Evolutionary conservation across 495 filamentous ascomycete species (phyloP).

Genomic region (Gamarada debralockiae): DNA sequence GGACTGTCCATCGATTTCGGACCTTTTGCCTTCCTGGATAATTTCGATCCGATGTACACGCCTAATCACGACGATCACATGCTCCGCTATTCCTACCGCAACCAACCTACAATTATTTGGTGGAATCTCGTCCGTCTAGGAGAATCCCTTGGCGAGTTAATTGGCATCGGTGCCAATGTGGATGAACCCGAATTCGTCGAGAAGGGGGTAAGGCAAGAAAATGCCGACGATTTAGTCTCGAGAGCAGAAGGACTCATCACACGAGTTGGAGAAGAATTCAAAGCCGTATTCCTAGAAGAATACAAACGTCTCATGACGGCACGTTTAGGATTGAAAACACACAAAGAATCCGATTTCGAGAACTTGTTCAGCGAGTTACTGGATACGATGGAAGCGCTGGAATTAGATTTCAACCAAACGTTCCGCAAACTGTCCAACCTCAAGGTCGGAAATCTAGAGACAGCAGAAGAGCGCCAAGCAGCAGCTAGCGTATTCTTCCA

Average conservation of each 20-base stretch:
- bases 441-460: conserved; percentile 52
- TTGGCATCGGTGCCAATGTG: conserved; percentile 64
- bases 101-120: conserved; percentile 96
- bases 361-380: conserved; percentile 70
- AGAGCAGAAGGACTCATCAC: conserved; percentile 81
- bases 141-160: conserved; percentile 84
- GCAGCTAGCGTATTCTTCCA: conserved; percentile 69
- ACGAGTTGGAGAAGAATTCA: conserved; percentile 77
- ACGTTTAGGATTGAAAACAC: conserved; percentile 67
- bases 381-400: conserved; percentile 73
- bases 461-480: conserved; percentile 52
- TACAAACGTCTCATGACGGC: conserved; percentile 79
- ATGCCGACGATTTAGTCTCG: conserved; percentile 62
- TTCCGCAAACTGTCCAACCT: conserved; percentile 72
- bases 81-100: conserved; percentile 84
- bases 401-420: conserved; percentile 89
- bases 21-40: conserved; percentile 86
- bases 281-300: conserved; percentile 75
- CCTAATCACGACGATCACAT: conserved; percentile 94
- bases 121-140: conserved; percentile 95
- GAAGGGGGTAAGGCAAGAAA: conserved; percentile 65
- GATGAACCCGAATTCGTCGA: conserved; percentile 67
- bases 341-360: conserved; percentile 70
- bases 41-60: conserved; percentile 90
- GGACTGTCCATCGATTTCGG: conserved; percentile 91